These are phyloP conservation scores for Tympanopsis confertula DNA, from an alignment of 2,329 filamentous ascomycete species.

Conservation along the genomic window DNA sequence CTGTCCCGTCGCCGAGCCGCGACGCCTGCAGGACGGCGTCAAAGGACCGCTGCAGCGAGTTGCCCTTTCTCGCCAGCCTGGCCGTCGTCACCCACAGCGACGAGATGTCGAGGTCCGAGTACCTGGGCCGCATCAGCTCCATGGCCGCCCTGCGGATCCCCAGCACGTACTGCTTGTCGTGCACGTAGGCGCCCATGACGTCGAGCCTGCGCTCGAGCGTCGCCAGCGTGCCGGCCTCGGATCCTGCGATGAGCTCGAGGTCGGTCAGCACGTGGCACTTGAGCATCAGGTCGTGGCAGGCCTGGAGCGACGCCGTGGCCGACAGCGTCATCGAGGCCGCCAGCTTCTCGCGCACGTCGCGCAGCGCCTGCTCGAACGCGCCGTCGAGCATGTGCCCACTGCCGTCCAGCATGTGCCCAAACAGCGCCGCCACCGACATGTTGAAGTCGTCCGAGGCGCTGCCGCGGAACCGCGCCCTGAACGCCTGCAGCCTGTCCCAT, in stretches of 20 bases:
- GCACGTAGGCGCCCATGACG: conserved; percentile 75
- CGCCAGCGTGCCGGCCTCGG: conserved; percentile 23
- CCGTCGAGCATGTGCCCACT: conserved; percentile 37
- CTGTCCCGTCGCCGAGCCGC: conserved; percentile 70
- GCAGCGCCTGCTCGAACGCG: conserved; percentile 46
- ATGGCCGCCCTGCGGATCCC: conserved; percentile 78
- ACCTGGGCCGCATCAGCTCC: conserved; percentile 57
- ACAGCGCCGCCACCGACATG: conserved; percentile 61
- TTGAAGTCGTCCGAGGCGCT: conserved; percentile 61
- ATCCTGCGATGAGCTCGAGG: conserved; percentile 61
- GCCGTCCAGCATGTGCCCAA: conserved; percentile 45
- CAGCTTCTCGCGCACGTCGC: conserved; percentile 41
- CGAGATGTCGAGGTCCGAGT: conserved; percentile 64
- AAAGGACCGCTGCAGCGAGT: conserved; percentile 77
- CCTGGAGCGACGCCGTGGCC: conserved; percentile 68
- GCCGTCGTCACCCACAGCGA: conserved; percentile 77
- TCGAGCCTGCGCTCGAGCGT: conserved; percentile 69
- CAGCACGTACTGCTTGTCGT: conserved; percentile 87
- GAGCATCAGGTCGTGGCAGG: conserved; percentile 74
- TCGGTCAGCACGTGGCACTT: conserved; percentile 82
- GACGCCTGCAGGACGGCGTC: conserved; percentile 86
- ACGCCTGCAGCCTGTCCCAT: conserved; percentile 64
- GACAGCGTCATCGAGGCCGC: conserved; percentile 65
- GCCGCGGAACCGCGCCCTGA: conserved; percentile 41
- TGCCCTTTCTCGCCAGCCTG: conserved; percentile 73